Percentiles rank a stretch among this genome's conserved stretches.
Conservation (phyloP, 2,329 filamentous ascomycete species). For the Scedosporium minutisporum region DNA sequence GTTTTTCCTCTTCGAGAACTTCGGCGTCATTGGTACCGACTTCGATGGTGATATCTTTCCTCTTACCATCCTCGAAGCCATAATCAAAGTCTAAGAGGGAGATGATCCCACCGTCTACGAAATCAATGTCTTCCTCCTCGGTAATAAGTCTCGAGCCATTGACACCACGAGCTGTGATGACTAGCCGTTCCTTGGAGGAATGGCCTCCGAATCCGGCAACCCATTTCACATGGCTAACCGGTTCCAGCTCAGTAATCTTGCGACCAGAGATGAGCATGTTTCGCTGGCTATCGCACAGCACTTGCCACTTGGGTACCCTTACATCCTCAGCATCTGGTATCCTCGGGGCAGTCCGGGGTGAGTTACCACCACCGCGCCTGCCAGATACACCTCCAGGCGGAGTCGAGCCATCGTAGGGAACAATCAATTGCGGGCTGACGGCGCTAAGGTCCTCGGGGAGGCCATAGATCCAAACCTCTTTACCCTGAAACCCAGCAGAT, state of each 20-base stretch:
- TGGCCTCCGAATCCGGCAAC: conserved; percentile 46
- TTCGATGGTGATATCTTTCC: conserved; percentile 57
- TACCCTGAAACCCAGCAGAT: conserved; percentile 62
- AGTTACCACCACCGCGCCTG: conserved; percentile 7
- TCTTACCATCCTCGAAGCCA: conserved; percentile 41
- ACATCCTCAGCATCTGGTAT: conserved; percentile 18
- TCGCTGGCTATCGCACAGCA: conserved; percentile 56
- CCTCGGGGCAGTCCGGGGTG: not conserved
- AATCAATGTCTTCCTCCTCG: conserved; percentile 63
- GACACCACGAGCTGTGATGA: conserved; percentile 65
- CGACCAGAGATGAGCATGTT: conserved; percentile 63
- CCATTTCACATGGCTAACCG: conserved; percentile 63
- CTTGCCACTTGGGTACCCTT: conserved; percentile 56
- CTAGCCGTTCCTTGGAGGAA: conserved; percentile 44
- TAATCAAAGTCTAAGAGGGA: conserved; percentile 68
- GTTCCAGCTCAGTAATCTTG: conserved; percentile 54
- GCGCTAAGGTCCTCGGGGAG: conserved; percentile 64
- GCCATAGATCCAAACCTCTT: conserved; percentile 70
- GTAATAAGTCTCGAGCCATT: conserved; percentile 45
- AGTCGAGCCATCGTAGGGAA: conserved; percentile 21
- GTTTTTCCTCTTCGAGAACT: conserved; percentile 60
- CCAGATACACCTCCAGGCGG: conserved; percentile 15
- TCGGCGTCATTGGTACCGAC: conserved; percentile 63
- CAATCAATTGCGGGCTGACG: conserved; percentile 16
- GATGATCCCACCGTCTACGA: conserved; percentile 69